phyloP scores from a whole-genome alignment of 179 eudicot species.

The Nepenthes alata region DNA sequence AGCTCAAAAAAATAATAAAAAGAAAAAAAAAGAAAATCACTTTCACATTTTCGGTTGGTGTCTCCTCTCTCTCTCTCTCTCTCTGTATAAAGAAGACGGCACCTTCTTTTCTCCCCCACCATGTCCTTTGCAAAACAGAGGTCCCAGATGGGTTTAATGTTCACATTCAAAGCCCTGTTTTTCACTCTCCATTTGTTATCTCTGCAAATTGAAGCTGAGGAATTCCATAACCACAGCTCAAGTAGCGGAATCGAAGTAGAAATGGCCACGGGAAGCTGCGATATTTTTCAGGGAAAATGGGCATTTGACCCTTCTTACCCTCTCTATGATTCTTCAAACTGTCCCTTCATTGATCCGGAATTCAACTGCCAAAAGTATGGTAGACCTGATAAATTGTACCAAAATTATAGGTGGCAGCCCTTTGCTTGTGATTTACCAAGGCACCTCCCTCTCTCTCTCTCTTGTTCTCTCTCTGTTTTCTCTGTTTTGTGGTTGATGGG shows the following conservation, averaged over 20 bases:
- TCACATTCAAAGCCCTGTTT: conserved; percentile 9
- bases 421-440: conserved; percentile 26
- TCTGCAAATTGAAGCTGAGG: too few species aligned
- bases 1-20: too few species aligned
- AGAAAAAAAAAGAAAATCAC: too few species aligned
- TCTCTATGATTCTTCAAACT: conserved; percentile 20
- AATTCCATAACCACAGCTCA: background rate
- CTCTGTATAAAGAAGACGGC: too few species aligned
- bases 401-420: conserved; percentile 40
- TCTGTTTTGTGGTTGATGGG: background rate
- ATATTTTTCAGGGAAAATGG: conserved; percentile 36
- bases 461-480: background rate
- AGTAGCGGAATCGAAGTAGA: background rate
- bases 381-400: conserved; percentile 27
- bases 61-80: too few species aligned
- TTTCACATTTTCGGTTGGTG: too few species aligned
- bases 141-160: conserved; percentile 4
- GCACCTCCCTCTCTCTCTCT: conserved; percentile 4
- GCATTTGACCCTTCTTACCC: conserved; percentile 29
- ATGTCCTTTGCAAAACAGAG: too few species aligned
- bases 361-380: conserved; percentile 25
- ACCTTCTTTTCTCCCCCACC: too few species aligned
- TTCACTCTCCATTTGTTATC: background rate
- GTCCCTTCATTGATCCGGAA: conserved; percentile 27
- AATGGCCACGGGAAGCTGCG: conserved; percentile 10